Percentiles rank a stretch among this genome's conserved stretches.
phyloP scores from a whole-genome alignment of 192 early-diverging fungal genomes.

The Diversispora epigaea region DNA sequence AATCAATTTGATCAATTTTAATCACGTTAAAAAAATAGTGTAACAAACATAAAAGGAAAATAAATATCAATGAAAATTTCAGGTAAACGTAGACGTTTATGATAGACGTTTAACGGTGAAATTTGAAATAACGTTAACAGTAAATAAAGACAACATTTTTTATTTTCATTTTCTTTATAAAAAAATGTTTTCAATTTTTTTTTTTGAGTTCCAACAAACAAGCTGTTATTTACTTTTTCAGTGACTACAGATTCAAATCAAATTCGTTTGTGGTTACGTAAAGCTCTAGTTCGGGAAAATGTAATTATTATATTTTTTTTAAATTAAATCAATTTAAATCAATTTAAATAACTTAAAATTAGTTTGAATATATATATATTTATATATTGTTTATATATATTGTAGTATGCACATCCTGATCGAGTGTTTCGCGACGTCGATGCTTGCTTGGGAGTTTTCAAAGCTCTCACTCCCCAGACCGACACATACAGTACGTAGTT shows the following conservation, averaged over 20 bases:
- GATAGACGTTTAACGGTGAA: too few relatives aligned
- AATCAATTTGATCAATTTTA: too few relatives aligned
- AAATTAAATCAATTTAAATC: background rate
- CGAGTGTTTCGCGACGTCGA: conserved; percentile 67
- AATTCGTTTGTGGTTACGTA: background rate
- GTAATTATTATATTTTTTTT: background rate
- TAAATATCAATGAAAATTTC: too few relatives aligned
- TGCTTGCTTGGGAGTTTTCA: conserved; percentile 55
- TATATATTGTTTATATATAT: background rate
- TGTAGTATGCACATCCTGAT: conserved; percentile 62
- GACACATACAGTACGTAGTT: conserved; percentile 63
- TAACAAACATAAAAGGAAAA: too few relatives aligned
- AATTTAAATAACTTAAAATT: too few relatives aligned
- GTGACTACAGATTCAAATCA: background rate
- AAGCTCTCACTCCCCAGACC: conserved; percentile 58
- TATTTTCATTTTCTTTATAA: too few relatives aligned
- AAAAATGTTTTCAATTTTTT: too few relatives aligned
- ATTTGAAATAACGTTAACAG: too few relatives aligned
- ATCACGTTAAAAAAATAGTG: too few relatives aligned
- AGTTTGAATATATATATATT: background rate
- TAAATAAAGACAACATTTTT: too few relatives aligned
- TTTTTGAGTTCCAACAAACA: too few relatives aligned
- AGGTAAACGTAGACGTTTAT: too few relatives aligned
- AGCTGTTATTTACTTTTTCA: background rate
- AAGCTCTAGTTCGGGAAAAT: background rate